phyloP scores from a whole-genome alignment of 176 grass and related monocot species.

The Zoysia pacifica region DNA sequence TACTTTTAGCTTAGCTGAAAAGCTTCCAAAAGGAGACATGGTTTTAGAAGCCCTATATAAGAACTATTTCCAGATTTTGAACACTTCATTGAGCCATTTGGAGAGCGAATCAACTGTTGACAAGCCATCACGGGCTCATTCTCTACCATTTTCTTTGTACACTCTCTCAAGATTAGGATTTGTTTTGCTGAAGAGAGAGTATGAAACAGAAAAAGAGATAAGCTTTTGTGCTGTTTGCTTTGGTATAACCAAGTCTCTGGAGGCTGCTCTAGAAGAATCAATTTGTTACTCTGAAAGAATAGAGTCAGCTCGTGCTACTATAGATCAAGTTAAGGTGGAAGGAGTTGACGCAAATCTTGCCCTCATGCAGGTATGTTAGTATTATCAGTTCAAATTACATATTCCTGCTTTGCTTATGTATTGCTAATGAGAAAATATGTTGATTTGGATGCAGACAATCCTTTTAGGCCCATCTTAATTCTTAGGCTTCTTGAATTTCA shows the following conservation, averaged over 20 bases:
- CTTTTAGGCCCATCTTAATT: constrained; percentile 4
- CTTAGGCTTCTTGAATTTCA: constrained; percentile 20
- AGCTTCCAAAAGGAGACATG: constrained; percentile 89
- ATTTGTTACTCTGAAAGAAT: constrained; percentile 69
- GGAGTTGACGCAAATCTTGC: constrained; percentile 75
- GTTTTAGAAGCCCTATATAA: constrained; percentile 81
- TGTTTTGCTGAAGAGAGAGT: constrained; percentile 48
- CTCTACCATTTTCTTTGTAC: constrained; percentile 74
- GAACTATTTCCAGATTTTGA: constrained; percentile 61
- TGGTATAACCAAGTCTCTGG: constrained; percentile 69
- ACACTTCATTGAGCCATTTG: constrained; percentile 48
- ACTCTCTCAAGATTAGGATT: constrained; percentile 76
- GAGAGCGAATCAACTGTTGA: constrained; percentile 36
- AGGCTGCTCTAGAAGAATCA: constrained; percentile 81
- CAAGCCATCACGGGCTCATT: constrained; percentile 37
- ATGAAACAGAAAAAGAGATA: constrained; percentile 56
- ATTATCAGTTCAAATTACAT: constrained; percentile 25
- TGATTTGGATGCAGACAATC: constrained; percentile 28
- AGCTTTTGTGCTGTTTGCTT: constrained; percentile 56
- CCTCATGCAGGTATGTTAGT: constrained; percentile 64
- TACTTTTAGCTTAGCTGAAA: constrained; percentile 86
- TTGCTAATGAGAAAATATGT: constrained; percentile 16
- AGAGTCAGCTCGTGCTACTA: constrained; percentile 70
- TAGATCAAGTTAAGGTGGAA: constrained; percentile 82
- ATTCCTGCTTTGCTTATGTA: constrained; percentile 10